Evolutionary conservation across 495 filamentous ascomycete genomes (phyloP), one percentile per base, ranked within the genome.

Genomic region (Penicillium riverlandense): DNA sequence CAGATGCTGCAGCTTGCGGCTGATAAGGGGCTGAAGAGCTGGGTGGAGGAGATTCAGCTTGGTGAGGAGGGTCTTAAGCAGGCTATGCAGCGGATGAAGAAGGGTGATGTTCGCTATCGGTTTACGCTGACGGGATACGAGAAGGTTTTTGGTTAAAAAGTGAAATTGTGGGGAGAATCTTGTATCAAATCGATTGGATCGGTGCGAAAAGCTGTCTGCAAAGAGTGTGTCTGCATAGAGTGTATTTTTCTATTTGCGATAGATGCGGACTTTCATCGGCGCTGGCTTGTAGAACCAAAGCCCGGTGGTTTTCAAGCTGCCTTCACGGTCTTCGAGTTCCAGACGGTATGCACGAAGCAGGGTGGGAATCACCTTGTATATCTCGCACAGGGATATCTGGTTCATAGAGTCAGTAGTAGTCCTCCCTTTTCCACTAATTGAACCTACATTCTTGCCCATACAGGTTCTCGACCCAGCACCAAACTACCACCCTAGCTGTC

Each of bases 1-100:
- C 75, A 74, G 41, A 96, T 96, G 90, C 57, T 95, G 54, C 72
- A 89, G 67, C 53, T 95, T 45, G 87, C 88, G 2, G 82, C 77
- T 7, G 85, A 91, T 52, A 86, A 87, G 77, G 81, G 82, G 2
- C 76, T 96, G 44, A 82, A 83, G 70, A 78, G 82, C 29, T 89
- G 85, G 84, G 84, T 95, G 15, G 76, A 95, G 71, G 79, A 82
- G 56, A 72, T 92, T 32, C 69, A 79, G 29, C 83, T 95, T 52
- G 78, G 74, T 44, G 79, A 78, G 45, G 74, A 83, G 62, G 83
- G 84, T 6, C 72, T 87, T 55, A 76, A 77, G 52, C 72, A 80
- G 63, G 81, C 80, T 2, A 75, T 94, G 54, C 54, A 72, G 55
- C 73, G 77, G 43, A 76, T 95, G 53, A 67, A 82, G 45, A 82